Base-by-base conservation (phyloP, 1,284 basidiomycete genomes). In the Papiliotrema nemorosa region DNA sequence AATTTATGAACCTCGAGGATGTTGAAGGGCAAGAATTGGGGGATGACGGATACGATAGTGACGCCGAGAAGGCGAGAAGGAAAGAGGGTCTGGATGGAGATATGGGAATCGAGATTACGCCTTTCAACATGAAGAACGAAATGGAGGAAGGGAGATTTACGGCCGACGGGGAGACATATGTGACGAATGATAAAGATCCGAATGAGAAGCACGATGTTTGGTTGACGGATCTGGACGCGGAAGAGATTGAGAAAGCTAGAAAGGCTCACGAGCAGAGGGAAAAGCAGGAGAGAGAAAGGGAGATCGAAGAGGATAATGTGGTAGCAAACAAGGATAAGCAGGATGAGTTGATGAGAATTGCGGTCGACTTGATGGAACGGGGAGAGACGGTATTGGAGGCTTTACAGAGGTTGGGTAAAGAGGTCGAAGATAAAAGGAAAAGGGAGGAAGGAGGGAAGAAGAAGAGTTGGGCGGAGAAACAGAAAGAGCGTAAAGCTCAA, bases 71-170 rank as follows among this genome's bases (percentile, higher is more conserved):
- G 50, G 45, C 50, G 54, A 48, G 55, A 45, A 40, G 63, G 44
- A 51, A 63, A 55, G 33, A 57, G 26, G 55, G 48, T 13, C 49
- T 68, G 10, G 68, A 71, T 34, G 66, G 63, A 26, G 89, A 88
- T 22, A 94, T 96, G 92, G 96, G 93, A 1, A 91, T 79, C 73
- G 88, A 93, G 64, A 71, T 97, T 13, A 93, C 90, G 7, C 87
- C 88, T 27, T 99, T 99, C 82, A 97, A 99, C 74, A 97, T 99
- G 96, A 88, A 92, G 60, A 86, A 88, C 60, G 96, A 99, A 80
- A 93, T 99, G 86, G 85, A 89, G 64, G 90, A 96, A 70, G 96
- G 96, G 29, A 88, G 91, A 64, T 97, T 99, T 77, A 87, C 91
- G 10, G 88, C 87, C 51, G 94, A 97, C 64, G 96, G 96, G 41